phyloP scores from a whole-genome alignment of 257 asterid genomes.

The Solanum sejunctum region DNA sequence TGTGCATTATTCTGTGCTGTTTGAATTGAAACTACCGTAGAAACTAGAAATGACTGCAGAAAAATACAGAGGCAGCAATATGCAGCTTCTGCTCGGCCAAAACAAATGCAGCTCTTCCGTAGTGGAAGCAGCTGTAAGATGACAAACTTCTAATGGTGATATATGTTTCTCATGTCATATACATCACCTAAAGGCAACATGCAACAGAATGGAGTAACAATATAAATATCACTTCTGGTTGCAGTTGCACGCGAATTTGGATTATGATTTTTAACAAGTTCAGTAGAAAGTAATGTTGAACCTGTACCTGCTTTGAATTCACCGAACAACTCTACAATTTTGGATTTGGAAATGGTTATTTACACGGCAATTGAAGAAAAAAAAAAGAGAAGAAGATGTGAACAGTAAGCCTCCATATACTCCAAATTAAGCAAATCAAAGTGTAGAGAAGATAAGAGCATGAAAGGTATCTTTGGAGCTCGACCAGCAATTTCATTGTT shows the following conservation, averaged over 20 bases:
- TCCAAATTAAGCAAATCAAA: background rate
- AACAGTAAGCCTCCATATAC: background rate
- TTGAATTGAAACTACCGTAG: background rate
- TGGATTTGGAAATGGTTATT: background rate
- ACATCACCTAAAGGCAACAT: background rate
- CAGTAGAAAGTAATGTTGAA: background rate
- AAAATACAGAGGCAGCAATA: background rate
- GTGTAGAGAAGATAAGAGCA: background rate
- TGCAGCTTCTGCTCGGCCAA: background rate
- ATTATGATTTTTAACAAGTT: background rate
- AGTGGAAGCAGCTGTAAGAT: background rate
- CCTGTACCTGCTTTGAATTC: background rate
- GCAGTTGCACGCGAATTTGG: background rate
- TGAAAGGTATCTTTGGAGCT: background rate
- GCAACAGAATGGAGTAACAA: background rate
- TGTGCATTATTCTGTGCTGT: background rate
- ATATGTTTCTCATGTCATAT: background rate
- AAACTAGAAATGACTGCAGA: background rate
- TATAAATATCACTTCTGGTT: background rate
- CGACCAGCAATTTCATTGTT: background rate
- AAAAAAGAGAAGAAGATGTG: too few species aligned
- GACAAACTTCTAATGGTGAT: background rate
- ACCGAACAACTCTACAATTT: background rate
- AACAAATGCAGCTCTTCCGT: background rate
- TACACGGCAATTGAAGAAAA: background rate